Base-by-base conservation (phyloP, 208 protist genomes). In the Leishmania major region DNA sequence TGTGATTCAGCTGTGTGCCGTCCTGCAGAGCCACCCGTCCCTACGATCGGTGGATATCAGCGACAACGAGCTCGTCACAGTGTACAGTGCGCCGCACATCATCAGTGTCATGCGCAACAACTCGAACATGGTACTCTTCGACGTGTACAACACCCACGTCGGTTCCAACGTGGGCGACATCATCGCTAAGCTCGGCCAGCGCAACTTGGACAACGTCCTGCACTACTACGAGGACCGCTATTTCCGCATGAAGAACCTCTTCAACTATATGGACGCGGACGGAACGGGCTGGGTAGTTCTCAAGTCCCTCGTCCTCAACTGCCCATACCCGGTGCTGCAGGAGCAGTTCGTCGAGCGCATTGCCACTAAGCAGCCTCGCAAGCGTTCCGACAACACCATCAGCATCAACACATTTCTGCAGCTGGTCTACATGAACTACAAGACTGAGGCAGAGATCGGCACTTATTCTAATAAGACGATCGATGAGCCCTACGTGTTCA, bases 341-440 rank as follows among this genome's bases (percentile, higher is more conserved):
- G 93, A 96, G 85, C 93, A 95, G 86, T 89, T 96, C 40, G 90
- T 95, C n/a, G 92, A 96, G 86, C 85, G 89, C 55, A 93, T 96
- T 79, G 90, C 92, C 47, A 69, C 80, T 47, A 91, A 90, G 83
- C 81, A 91, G 71, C 90, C 90, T 0, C 80, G 82, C 59, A 94
- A 94, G 84, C 92, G 91, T 78, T 90, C 86, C 1, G 86, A 96
- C 81, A 89, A 88, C 82, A 90, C 88, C 49, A 95, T 96, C 73
- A 85, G 81, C 79, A 88, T 92, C 81, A 95, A 96, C 87, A 94
- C 93, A 4, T 96, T 95, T 80, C 78, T 96, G 70, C 85, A 94
- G 79, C 88, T 96, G 28, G 84, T 95, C 11, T 96, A 96, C 86
- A 91, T 91, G 88, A 95, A 95, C 86, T 96, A 96, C 89, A 96